Conservation (phyloP, 2,329 filamentous ascomycete species). For the Aureobasidium uvarum region DNA sequence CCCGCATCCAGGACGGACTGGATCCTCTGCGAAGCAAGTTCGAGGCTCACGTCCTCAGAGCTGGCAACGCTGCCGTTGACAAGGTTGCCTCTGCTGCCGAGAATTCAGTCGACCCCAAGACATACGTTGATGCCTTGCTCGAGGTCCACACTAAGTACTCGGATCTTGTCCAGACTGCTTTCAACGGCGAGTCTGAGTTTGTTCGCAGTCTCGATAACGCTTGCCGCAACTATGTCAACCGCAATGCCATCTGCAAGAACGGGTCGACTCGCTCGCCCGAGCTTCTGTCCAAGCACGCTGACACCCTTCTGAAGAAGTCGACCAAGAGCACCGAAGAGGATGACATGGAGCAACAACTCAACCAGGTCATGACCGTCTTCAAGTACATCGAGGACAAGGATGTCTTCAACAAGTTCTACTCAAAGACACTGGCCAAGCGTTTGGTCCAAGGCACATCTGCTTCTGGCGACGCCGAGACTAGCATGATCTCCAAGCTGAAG, state of each 20-base stretch:
- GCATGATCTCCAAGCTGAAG: conserved; percentile 99
- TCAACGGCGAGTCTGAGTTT: conserved; percentile 94
- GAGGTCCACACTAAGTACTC: conserved; percentile 95
- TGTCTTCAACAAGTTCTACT: conserved; percentile 99
- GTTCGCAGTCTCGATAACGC: conserved; percentile 95
- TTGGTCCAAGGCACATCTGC: conserved; percentile 93
- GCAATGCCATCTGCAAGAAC: conserved; percentile 92
- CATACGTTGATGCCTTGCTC: conserved; percentile 91
- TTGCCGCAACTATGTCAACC: conserved; percentile 96
- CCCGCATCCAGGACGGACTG: conserved; percentile 83
- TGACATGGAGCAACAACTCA: conserved; percentile 83
- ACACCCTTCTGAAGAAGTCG: conserved; percentile 88
- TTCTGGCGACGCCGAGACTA: conserved; percentile 95
- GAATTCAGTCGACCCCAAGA: conserved; percentile 80
- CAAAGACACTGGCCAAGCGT: conserved; percentile 90
- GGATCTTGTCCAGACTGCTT: conserved; percentile 84
- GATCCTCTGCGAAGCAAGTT: conserved; percentile 85
- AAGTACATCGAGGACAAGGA: conserved; percentile 99
- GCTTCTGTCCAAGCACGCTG: conserved; percentile 90
- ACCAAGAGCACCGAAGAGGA: conserved; percentile 90
- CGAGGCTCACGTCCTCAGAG: conserved; percentile 88
- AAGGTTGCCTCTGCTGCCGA: conserved; percentile 89
- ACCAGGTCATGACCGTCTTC: conserved; percentile 98
- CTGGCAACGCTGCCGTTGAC: conserved; percentile 81
- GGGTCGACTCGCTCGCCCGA: conserved; percentile 94